These are phyloP conservation scores for Stephanodiscus minutulus DNA, from an alignment of 108 stramenopile species.

Conservation along the genomic window DNA sequence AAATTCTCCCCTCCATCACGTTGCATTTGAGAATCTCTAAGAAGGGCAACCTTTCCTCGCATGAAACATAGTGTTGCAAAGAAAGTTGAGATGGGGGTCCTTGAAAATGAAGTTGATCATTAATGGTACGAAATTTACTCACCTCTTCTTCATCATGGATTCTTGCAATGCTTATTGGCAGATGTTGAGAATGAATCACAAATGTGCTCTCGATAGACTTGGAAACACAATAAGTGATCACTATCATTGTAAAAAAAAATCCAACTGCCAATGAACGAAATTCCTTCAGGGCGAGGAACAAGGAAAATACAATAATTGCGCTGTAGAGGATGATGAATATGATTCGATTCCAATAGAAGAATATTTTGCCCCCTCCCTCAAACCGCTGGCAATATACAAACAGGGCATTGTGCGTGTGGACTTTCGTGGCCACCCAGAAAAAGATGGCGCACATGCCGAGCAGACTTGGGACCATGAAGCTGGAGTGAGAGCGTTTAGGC, in stretches of 20 bases:
- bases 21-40: conserved; percentile 16
- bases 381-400: conserved; percentile 57
- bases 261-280: conserved; percentile 12
- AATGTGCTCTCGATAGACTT: conserved; percentile 34
- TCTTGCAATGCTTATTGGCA: conserved; percentile 36
- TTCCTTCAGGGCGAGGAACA: conserved; percentile 34
- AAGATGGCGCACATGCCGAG: conserved; percentile 52
- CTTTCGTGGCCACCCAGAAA: conserved; percentile 57
- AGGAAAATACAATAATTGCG: conserved; percentile 41
- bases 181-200: conserved; percentile 31
- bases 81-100: not conserved
- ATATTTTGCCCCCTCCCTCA: conserved; percentile 60
- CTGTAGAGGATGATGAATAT: conserved; percentile 50
- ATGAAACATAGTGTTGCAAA: not conserved
- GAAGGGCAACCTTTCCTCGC: conserved; percentile 12
- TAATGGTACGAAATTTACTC: not conserved
- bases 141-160: conserved; percentile 47
- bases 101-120: not conserved
- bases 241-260: conserved; percentile 33
- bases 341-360: conserved; percentile 57
- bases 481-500: not conserved
- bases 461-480: conserved; percentile 41
- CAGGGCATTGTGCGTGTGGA: conserved; percentile 60
- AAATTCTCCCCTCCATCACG: conserved; percentile 40
- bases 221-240: conserved; percentile 29